phyloP scores from a whole-genome alignment of 345 rosid genomes.

The Lepidium aucheri region DNA sequence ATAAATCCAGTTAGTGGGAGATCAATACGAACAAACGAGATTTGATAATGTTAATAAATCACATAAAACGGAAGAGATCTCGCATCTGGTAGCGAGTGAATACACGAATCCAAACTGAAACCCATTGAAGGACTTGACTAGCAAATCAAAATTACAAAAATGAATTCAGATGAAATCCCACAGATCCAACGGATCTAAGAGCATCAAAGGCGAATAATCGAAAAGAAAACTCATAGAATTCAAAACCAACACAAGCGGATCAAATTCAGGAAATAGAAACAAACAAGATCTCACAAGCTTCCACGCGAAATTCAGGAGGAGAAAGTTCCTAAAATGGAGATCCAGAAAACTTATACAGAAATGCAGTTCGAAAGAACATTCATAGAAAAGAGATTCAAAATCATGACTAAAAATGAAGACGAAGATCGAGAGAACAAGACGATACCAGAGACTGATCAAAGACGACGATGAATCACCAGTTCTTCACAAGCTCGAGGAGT shows the following conservation, averaged over 20 bases:
- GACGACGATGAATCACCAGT: slow-evolving; percentile 1
- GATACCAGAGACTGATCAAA: slow-evolving; percentile 20
- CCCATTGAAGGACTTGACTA: not conserved
- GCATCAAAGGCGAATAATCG: not conserved
- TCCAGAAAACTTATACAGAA: not conserved
- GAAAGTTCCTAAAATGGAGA: slow-evolving; percentile 1
- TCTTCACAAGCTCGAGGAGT: slow-evolving; percentile 7
- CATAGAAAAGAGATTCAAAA: not conserved
- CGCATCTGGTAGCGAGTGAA: not conserved
- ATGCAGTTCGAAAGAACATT: not conserved
- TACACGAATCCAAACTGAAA: slow-evolving; percentile 4
- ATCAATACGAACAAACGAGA: not conserved
- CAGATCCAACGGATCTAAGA: slow-evolving; percentile 23
- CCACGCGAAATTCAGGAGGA: not conserved
- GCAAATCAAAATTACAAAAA: not conserved
- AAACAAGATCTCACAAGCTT: slow-evolving; percentile 1
- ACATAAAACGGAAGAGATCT: slow-evolving; percentile 13
- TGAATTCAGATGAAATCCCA: not conserved
- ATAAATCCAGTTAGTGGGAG: not conserved
- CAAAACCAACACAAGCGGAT: not conserved
- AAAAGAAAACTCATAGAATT: not conserved
- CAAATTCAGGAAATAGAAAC: not conserved
- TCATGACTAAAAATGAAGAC: not conserved
- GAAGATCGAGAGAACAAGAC: not conserved
- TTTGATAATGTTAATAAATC: not conserved